Conservation (phyloP, 1,284 basidiomycete genomes). For the Heterobasidion occidentale region DNA sequence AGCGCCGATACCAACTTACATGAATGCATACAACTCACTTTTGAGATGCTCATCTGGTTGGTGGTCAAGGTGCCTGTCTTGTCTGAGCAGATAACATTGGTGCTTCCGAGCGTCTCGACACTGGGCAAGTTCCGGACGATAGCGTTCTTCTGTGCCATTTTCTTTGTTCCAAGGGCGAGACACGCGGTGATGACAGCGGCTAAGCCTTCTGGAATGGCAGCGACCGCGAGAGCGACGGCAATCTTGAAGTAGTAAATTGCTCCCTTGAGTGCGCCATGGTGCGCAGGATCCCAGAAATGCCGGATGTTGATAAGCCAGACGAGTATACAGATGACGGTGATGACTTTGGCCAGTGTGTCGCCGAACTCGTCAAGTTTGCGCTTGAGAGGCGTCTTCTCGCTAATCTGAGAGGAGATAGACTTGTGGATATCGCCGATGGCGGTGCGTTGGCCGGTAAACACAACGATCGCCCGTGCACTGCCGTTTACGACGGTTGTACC, state of each 20-base stretch:
- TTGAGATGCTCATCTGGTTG: slow-evolving; percentile 93
- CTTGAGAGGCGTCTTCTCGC: slow-evolving; percentile 92
- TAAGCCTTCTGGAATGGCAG: slow-evolving; percentile 92
- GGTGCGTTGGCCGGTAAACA: slow-evolving; percentile 78
- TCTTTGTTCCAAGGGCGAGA: slow-evolving; percentile 90
- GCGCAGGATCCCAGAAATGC: slow-evolving; percentile 89
- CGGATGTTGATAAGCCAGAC: slow-evolving; percentile 95
- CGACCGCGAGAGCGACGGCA: slow-evolving; percentile 92
- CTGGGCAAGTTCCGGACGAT: slow-evolving; percentile 95
- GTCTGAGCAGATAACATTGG: slow-evolving; percentile 95
- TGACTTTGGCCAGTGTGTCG: slow-evolving; percentile 92
- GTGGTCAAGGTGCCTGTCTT: slow-evolving; percentile 96
- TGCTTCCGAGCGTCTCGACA: slow-evolving; percentile 93
- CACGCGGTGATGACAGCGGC: slow-evolving; percentile 97
- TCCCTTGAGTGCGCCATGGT: slow-evolving; percentile 84
- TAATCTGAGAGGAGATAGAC: slow-evolving; percentile 84
- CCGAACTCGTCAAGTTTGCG: slow-evolving; percentile 96
- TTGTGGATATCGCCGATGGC: slow-evolving; percentile 95
- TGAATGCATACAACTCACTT: slow-evolving; percentile 36
- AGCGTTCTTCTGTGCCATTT: slow-evolving; percentile 97
- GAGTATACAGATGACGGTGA: slow-evolving; percentile 89
- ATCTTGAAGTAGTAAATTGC: slow-evolving; percentile 98
- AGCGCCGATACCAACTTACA: background rate
- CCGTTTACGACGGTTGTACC: slow-evolving; percentile 94
- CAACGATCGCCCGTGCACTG: slow-evolving; percentile 76